Conservation (phyloP, 441 rosid species). For the Erodium texanum region DNA sequence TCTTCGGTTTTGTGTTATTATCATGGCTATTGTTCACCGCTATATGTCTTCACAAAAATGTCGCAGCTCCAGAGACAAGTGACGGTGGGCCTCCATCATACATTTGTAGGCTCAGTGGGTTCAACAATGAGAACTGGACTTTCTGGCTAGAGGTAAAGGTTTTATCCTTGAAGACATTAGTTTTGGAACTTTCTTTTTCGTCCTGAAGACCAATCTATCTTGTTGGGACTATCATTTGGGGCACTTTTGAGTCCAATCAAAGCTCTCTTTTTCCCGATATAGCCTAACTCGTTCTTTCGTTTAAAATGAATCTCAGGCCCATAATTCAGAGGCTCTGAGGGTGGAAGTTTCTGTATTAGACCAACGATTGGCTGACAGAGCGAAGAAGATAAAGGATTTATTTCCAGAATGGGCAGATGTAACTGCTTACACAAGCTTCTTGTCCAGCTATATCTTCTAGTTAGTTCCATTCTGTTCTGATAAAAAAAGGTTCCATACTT, state of each 20-base stretch:
- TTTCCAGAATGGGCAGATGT: conserved; percentile 90
- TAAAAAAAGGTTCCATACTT: too few relatives aligned
- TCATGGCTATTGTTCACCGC: neutral
- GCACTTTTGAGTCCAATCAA: neutral
- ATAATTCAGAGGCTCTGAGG: conserved; percentile 37
- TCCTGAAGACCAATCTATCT: neutral
- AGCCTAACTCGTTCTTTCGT: conserved; percentile 11
- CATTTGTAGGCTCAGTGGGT: conserved; percentile 70
- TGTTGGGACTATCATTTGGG: neutral
- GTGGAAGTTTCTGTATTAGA: conserved; percentile 78
- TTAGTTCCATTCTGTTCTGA: conserved; percentile 8
- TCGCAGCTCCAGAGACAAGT: conserved; percentile 62
- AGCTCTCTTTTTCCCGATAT: neutral
- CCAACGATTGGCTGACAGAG: conserved; percentile 50
- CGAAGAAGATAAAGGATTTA: conserved; percentile 49
- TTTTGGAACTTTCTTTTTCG: neutral
- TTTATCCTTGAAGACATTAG: neutral
- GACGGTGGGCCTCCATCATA: conserved; percentile 75
- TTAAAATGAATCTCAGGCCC: conserved; percentile 34
- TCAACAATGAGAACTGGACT: conserved; percentile 63
- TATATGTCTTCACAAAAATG: conserved; percentile 10
- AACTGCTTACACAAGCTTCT: conserved; percentile 54
- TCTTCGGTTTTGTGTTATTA: conserved; percentile 2
- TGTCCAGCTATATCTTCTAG: conserved; percentile 62
- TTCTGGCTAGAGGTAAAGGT: conserved; percentile 82